These are phyloP conservation scores for Austroboletus festivus DNA, from an alignment of 768 basidiomycete species.

Conservation along the genomic window DNA sequence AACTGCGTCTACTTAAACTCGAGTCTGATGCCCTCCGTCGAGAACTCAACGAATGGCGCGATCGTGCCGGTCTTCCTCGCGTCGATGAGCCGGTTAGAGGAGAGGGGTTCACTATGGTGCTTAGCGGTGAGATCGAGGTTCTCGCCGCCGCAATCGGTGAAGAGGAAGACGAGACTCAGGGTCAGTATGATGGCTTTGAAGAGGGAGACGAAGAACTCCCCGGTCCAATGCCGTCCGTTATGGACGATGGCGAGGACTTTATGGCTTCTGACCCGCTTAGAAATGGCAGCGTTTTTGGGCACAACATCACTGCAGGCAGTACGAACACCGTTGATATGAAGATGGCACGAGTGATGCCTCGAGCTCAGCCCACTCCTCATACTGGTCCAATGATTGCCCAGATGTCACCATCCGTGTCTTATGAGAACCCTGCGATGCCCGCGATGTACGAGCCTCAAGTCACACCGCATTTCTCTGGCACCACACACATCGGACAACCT, in stretches of 20 bases:
- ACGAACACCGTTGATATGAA: slow-evolving; percentile 19
- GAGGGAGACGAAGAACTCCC: slow-evolving; percentile 42
- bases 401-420: slow-evolving; percentile 41
- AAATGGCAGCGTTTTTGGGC: slow-evolving; percentile 29
- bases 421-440: slow-evolving; percentile 53
- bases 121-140: slow-evolving; percentile 69
- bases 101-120: slow-evolving; percentile 69
- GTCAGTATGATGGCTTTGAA: slow-evolving; percentile 36
- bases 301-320: slow-evolving; percentile 29
- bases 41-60: slow-evolving; percentile 93
- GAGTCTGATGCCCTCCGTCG: slow-evolving; percentile 85
- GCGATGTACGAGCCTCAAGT: slow-evolving; percentile 41
- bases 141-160: slow-evolving; percentile 51
- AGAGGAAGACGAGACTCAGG: slow-evolving; percentile 49
- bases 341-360: slow-evolving; percentile 26
- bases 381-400: slow-evolving; percentile 46
- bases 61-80: slow-evolving; percentile 65
- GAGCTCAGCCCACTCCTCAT: slow-evolving; percentile 22
- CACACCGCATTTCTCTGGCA: slow-evolving; percentile 26
- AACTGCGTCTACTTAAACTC: slow-evolving; percentile 72
- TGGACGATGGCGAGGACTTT: slow-evolving; percentile 34
- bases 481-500: slow-evolving; percentile 22
- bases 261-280: slow-evolving; percentile 29
- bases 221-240: slow-evolving; percentile 20
- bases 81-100: slow-evolving; percentile 72